Evolutionary conservation across 1,139 yeast species (phyloP), one percentile per base, ranked within the genome.

Genomic region (Geotrichum citri-aurantii): DNA sequence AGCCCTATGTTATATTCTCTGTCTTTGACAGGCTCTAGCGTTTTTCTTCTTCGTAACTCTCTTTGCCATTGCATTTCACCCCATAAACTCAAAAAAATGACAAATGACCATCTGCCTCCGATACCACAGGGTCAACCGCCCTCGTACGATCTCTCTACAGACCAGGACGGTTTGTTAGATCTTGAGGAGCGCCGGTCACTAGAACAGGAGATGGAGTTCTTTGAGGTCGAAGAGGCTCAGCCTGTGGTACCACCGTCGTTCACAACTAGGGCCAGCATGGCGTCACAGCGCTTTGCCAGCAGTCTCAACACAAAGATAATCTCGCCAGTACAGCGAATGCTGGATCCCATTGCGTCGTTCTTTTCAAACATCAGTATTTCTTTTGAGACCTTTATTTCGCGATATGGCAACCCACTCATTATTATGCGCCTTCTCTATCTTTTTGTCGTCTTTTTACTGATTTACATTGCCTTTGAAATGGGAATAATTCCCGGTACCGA

Each of bases 341-440:
- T 84, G 23, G 93, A 86, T 66, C 95, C 95, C 0, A 79, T 88
- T 11, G 85, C 83, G 50, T 86, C 83, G 65, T 77, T 83, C 0
- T 83, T 83, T 69, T 73, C 73, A 54, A 77, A 71, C 57, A 61
- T 80, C 44, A 75, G 74, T 59, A 66, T 74, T 51, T 77, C 78
- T 52, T 76, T 83, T 59, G 96, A 91, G 65, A 73, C 75, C 48
- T 72, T 78, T 48, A 74, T 92, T 27, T 78, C 85, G 48, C 81
- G 81, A 64, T 65, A 88, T 33, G 97, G 97, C 10, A 91, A 92
- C 69, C 97, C 97, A 0, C 74, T 92, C 59, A 88, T 93, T 57
- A 83, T 91, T 46, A 87, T 87, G 65, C 77, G 98, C 51, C 76
- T 91, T 42, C 70, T 88, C 5, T 90, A 89, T 66, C 87, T 92